Conservation (phyloP, 1,139 yeast species). For the Dujonia santamariae region DNA sequence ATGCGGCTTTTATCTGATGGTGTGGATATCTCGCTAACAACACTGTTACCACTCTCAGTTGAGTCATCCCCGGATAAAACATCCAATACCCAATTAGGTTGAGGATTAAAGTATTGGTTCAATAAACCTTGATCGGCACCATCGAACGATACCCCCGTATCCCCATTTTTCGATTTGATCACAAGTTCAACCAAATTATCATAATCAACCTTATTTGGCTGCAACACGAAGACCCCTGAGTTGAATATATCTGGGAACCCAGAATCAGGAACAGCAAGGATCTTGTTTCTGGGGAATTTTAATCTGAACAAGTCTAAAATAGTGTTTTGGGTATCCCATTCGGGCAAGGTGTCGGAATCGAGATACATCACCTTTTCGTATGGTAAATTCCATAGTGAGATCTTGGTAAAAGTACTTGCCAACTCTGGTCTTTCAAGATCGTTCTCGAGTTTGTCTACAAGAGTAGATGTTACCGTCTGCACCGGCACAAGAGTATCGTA, state of each 20-base stretch:
- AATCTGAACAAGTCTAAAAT: conserved; percentile 27
- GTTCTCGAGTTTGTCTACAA: conserved; percentile 22
- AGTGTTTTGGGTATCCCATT: conserved; percentile 26
- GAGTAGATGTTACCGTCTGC: conserved; percentile 24
- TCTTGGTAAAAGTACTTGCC: conserved; percentile 65
- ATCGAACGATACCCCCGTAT: conserved; percentile 58
- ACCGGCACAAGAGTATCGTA: conserved; percentile 35
- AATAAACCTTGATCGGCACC: conserved; percentile 96
- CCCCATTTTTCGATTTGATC: conserved; percentile 17
- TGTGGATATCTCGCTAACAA: too few species aligned
- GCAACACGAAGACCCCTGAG: conserved; percentile 75
- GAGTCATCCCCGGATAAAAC: conserved; percentile 9
- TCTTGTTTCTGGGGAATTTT: conserved; percentile 33
- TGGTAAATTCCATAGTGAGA: conserved; percentile 64
- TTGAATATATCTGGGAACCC: conserved; percentile 98
- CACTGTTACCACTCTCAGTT: not conserved
- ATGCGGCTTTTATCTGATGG: not conserved
- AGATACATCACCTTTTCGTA: conserved; percentile 67
- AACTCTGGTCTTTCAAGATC: conserved; percentile 73
- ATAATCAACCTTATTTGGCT: conserved; percentile 52
- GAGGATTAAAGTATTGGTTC: conserved; percentile 68
- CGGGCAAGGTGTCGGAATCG: conserved; percentile 81
- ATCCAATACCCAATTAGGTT: conserved; percentile 42
- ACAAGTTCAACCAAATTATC: conserved; percentile 40
- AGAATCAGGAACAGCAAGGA: conserved; percentile 82